These are phyloP conservation scores for Xylaria sp. DNA, from an alignment of 2,329 filamentous ascomycete genomes.

Conservation along the genomic window DNA sequence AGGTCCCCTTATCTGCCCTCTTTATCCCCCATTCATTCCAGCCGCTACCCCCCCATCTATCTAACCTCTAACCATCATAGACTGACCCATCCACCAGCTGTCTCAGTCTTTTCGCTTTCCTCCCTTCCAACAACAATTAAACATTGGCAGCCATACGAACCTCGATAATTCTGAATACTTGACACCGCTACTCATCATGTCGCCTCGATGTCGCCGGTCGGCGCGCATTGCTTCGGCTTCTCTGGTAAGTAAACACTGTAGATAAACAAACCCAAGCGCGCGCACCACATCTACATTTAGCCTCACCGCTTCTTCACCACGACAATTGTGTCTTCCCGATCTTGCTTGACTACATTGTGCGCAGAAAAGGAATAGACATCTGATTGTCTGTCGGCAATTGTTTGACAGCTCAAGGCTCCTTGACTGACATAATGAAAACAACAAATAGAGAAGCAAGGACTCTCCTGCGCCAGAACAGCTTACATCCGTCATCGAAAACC, in stretches of 20 bases:
- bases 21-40: not conserved
- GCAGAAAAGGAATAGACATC: not conserved
- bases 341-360: not conserved
- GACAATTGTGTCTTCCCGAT: not conserved
- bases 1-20: not conserved
- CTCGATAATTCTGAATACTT: not conserved
- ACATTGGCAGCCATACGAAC: not conserved
- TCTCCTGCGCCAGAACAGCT: slow-evolving; percentile 35
- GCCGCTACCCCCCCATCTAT: not conserved
- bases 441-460: slow-evolving; percentile 42
- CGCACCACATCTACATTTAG: not conserved
- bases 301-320: slow-evolving; percentile 5
- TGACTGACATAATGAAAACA: slow-evolving; percentile 1
- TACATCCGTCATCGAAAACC: slow-evolving; percentile 55
- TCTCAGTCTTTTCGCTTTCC: not conserved
- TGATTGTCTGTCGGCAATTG: not conserved
- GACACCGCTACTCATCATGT: slow-evolving; percentile 46
- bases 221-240: slow-evolving; percentile 56
- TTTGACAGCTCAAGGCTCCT: not conserved
- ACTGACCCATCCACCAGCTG: not conserved
- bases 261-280: slow-evolving; percentile 33
- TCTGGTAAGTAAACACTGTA: slow-evolving; percentile 49
- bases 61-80: not conserved
- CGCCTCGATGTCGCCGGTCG: slow-evolving; percentile 54
- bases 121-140: not conserved